A percentile compares a stretch with the other conserved stretches of the same genome.
Conservation (phyloP, 2,329 filamentous ascomycete genomes). For the Cladophialophora chaetospira region DNA sequence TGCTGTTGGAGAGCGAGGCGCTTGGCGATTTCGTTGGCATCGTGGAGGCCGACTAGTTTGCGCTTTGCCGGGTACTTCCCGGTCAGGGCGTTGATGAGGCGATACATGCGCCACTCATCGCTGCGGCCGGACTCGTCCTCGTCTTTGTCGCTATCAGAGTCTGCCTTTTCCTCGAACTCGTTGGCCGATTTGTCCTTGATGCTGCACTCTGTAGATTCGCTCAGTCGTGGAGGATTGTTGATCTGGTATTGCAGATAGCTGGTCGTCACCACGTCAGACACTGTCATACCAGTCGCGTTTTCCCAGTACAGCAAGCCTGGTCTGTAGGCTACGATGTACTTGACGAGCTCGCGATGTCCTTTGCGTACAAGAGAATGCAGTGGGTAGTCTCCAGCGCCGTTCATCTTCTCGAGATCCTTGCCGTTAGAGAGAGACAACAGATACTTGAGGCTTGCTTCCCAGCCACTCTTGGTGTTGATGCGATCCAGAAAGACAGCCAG, state of each 20-base stretch:
- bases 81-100: conserved; percentile 19
- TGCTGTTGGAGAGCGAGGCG: conserved; percentile 42
- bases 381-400: conserved; percentile 47
- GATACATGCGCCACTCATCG: conserved; percentile 22
- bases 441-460: conserved; percentile 43
- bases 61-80: conserved; percentile 26
- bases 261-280: conserved; percentile 67
- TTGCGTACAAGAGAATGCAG: conserved; percentile 42
- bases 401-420: conserved; percentile 50
- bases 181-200: conserved; percentile 10
- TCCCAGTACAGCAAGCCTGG: conserved; percentile 68
- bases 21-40: conserved; percentile 64
- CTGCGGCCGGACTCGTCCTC: conserved; percentile 12
- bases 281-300: conserved; percentile 74
- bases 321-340: conserved; percentile 62
- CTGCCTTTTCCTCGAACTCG: conserved; percentile 12
- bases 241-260: conserved; percentile 38
- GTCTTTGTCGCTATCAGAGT: background rate
- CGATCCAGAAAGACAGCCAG: conserved; percentile 60
- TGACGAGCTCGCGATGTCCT: conserved; percentile 49
- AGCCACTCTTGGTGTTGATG: conserved; percentile 24
- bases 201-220: background rate
- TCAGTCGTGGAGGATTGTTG: conserved; percentile 22
- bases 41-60: conserved; percentile 57
- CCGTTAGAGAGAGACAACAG: conserved; percentile 61